A percentile compares a stretch with the other conserved stretches of the same genome.
Evolutionary conservation across 768 basidiomycete genomes (phyloP).

Genomic region (Glaciozyma antarctica): DNA sequence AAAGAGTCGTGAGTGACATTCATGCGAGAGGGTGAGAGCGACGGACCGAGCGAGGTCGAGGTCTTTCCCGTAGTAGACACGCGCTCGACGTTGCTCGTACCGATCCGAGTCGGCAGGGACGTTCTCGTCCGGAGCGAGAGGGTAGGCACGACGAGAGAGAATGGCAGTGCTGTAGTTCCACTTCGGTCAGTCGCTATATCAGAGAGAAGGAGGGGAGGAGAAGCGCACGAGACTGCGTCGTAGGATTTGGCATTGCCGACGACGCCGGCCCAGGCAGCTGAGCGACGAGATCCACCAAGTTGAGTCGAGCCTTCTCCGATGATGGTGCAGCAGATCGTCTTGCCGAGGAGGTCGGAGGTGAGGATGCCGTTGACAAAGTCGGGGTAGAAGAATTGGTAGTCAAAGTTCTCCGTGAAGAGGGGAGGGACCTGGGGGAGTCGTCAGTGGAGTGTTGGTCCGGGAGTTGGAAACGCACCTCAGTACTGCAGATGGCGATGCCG

Average conservation of each 20-base stretch:
- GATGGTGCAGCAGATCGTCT: conserved; percentile 84
- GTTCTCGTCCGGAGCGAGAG: conserved; percentile 88
- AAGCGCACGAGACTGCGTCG: conserved; percentile 66
- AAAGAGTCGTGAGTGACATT: conserved; percentile 1
- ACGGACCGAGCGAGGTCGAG: conserved; percentile 72
- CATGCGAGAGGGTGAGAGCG: neutral
- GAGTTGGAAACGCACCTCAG: conserved; percentile 54
- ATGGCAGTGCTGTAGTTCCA: conserved; percentile 66
- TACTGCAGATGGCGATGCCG: conserved; percentile 84
- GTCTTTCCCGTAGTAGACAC: conserved; percentile 77
- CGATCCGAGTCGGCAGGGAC: conserved; percentile 61
- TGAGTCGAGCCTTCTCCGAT: conserved; percentile 45
- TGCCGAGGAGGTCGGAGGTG: conserved; percentile 87
- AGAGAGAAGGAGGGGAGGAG: neutral
- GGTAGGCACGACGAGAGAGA: conserved; percentile 86
- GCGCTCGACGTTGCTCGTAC: conserved; percentile 79
- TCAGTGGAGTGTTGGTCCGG: neutral
- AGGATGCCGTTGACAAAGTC: conserved; percentile 93
- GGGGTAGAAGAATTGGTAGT: conserved; percentile 79
- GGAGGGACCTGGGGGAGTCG: conserved; percentile 63
- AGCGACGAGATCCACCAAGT: neutral
- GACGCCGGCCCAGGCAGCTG: conserved; percentile 64
- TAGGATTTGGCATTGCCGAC: conserved; percentile 89
- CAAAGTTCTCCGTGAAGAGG: conserved; percentile 96
- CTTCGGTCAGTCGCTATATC: conserved; percentile 9